Evolutionary conservation across 1,284 basidiomycete genomes (phyloP), one percentile per base, ranked within the genome.

Genomic region (Cryptococcus sp.): DNA sequence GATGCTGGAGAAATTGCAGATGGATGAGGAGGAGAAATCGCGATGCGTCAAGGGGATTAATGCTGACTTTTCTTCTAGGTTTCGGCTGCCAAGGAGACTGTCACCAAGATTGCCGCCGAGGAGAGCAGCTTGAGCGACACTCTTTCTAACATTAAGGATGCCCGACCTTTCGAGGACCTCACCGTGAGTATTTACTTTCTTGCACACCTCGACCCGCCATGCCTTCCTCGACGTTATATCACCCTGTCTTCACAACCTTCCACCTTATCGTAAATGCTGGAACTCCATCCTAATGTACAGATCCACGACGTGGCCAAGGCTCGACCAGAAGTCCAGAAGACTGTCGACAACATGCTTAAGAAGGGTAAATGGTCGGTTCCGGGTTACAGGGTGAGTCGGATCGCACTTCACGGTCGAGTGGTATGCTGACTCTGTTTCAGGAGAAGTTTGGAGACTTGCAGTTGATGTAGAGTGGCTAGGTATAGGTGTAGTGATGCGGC

Each of bases 301-400:
- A 78, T 84, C 57, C 84, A 87, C 65, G 95, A 99, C 62, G 88
- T 98, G 62, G 84, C 86, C 60, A 80, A 85, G 57, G 94, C 95
- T 44, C 86, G 93, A 73, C 95, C 95, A 42, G 89, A 92, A 75
- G 86, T 98, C 71, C 77, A 80, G 45, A 84, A 95, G 76, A 84
- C 89, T 42, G 89, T 97, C 62, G 91, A 97, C 78, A 92, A 83
- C 65, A 97, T 97, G 92, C 75, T 97, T 66, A 86, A 88, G 82
- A 95, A 98, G 80, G 95, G 95, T 75, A 97, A 97, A 79, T 98
- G 91, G 87, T 87, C 86, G 69, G 90, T 95, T 51, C 91, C 92
- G 65, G 89, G 89, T 81, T 75, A 76, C 72, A 66, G 66, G 58
- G 74, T 74, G 71, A 61, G 80, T 73, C 25, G n/a, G n/a, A 31